Base-by-base conservation (phyloP, 441 rosid genomes). In the Populus trichocarpa region DNA sequence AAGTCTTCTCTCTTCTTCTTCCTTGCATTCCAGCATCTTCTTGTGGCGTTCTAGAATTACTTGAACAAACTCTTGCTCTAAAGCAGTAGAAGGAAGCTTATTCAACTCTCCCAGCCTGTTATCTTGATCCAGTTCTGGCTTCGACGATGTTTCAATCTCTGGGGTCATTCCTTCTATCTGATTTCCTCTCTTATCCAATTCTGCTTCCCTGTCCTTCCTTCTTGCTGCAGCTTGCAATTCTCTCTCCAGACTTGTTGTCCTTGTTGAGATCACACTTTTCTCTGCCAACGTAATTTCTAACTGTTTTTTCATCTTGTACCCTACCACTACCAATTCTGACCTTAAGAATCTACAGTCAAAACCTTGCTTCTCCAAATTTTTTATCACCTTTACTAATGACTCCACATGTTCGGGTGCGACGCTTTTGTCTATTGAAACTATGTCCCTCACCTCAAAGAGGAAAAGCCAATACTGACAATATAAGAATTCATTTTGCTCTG, bases 301-400 rank as follows among this genome's bases (percentile, higher is more conserved):
- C 72, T 74, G 80, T 23, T 69, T 36, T 75, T 70, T 81, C 80
- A 77, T 77, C 78, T 77, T 73, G 75, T 74, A 36, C 50, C 78
- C 65, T 33, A 77, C 72, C 33, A 73, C 71, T 65, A 74, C n/a
- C 75, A 81, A 65, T 77, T 77, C 80, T 1, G 81, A 81, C 82
- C 82, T 79, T 77, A 82, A 67, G 75, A 82, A 82, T 73, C 82
- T 75, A 73, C 85, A 82, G 64, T 82, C 85, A 63, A 82, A 82
- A 50, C 82, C 80, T 79, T 79, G 77, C 30, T 53, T 79, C 75
- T 82, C 85, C 80, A 82, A 57, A 69, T 59, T 76, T 42, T 40
- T 69, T 11, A 82, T 76, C 46, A 69, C 80, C 23, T 79, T 79
- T 28, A 67, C 82, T 36, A 82, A 73, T 18, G 80, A 79, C 8